Conservation (phyloP, 768 basidiomycete species). For the Galerina marginata region DNA sequence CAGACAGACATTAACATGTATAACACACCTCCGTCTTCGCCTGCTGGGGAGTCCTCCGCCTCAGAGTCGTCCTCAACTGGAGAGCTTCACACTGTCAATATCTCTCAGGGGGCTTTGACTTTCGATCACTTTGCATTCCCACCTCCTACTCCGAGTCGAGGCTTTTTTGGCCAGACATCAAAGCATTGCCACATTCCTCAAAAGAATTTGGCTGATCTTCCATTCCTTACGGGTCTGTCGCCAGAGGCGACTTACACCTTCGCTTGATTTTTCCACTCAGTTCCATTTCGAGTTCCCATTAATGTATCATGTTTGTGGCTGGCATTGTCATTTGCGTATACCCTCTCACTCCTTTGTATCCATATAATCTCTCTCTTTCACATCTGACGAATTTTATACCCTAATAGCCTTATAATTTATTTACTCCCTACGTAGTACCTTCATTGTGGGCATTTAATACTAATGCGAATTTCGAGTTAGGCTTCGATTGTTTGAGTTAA, state of each 20-base stretch:
- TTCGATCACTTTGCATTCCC: slow-evolving; percentile 6
- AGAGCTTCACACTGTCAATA: slow-evolving; percentile 1
- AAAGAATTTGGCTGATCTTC: neutral
- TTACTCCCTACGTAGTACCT: neutral
- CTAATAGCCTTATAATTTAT: slow-evolving; percentile 14
- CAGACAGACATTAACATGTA: slow-evolving; percentile 8
- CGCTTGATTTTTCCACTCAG: neutral
- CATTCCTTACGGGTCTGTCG: slow-evolving; percentile 8
- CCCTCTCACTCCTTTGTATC: slow-evolving; percentile 16
- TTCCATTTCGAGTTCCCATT: neutral
- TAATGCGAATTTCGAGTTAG: neutral
- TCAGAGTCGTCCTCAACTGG: neutral
- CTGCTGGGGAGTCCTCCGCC: neutral
- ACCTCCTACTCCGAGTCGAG: neutral
- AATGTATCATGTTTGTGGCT: neutral
- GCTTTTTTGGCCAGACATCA: neutral
- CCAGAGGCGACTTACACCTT: slow-evolving; percentile 13
- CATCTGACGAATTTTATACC: slow-evolving; percentile 1
- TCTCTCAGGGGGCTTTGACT: neutral
- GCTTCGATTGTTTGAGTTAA: no score
- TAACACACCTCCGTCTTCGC: slow-evolving; percentile 4
- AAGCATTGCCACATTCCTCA: neutral
- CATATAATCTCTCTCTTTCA: slow-evolving; percentile 10
- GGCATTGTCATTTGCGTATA: slow-evolving; percentile 1
- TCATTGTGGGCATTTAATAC: neutral